These are phyloP conservation scores for Quercus aquifolioides DNA, from an alignment of 306 rosid genomes.

Conservation along the genomic window DNA sequence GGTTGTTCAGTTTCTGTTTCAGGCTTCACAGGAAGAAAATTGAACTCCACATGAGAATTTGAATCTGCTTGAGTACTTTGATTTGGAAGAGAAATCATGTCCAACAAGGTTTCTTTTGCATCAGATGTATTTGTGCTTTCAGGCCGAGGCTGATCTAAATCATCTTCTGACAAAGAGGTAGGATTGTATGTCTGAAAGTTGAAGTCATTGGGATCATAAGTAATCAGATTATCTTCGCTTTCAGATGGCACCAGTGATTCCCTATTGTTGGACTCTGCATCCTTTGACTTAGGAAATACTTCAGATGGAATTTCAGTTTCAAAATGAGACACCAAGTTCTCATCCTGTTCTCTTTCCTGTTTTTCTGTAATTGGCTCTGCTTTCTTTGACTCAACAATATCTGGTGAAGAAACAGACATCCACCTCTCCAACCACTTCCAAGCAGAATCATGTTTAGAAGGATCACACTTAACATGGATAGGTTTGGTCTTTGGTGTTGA, in stretches of 20 bases:
- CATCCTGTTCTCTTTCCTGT: slow-evolving; percentile 32
- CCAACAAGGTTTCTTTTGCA: slow-evolving; percentile 31
- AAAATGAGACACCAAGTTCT: slow-evolving; percentile 22
- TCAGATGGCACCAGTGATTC: slow-evolving; percentile 47
- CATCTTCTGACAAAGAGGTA: slow-evolving; percentile 31
- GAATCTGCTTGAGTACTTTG: slow-evolving; percentile 28
- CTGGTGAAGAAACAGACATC: slow-evolving; percentile 60
- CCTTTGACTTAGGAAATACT: slow-evolving; percentile 30
- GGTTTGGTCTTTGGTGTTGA: slow-evolving; percentile 68
- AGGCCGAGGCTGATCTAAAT: slow-evolving; percentile 37
- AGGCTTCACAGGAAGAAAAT: slow-evolving; percentile 37
- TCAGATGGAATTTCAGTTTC: slow-evolving; percentile 41
- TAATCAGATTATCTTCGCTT: slow-evolving; percentile 52
- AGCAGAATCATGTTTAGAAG: slow-evolving; percentile 80
- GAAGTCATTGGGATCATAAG: slow-evolving; percentile 39
- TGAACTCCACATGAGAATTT: slow-evolving; percentile 31
- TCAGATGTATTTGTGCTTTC: slow-evolving; percentile 37
- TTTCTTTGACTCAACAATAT: slow-evolving; percentile 33
- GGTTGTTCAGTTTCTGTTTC: slow-evolving; percentile 47
- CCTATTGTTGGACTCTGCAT: slow-evolving; percentile 31
- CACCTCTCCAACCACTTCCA: slow-evolving; percentile 99
- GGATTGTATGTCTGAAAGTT: slow-evolving; percentile 39
- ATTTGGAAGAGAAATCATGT: slow-evolving; percentile 33
- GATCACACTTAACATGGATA: slow-evolving; percentile 72
- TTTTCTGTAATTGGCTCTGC: slow-evolving; percentile 31